Evolutionary conservation across 768 basidiomycete genomes (phyloP), one percentile per base, ranked within the genome.

Genomic region (Lactarius psammicola): DNA sequence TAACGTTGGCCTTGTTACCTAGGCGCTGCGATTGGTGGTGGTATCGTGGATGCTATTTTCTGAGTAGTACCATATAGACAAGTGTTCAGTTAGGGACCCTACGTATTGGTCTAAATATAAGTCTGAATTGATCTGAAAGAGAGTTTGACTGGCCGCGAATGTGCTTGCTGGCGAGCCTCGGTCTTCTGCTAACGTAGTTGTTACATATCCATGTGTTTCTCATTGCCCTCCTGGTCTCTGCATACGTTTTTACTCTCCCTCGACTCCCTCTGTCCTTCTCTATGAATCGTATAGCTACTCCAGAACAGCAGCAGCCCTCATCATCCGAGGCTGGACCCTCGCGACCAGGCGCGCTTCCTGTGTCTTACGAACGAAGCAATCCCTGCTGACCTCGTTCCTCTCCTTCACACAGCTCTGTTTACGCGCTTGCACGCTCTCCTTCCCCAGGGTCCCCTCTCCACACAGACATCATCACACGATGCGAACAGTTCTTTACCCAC

Each of bases 1-100:
- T 65, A 26, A 63, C 36, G 17, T 34, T 57, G 40, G 8, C 18
- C 55, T 51, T 59, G 11, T 30, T 40, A 8, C 38, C 4, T 56
- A 80, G 84, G 81, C 72, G 77, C 83, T 72, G 84, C 83, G 30
- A 79, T 85, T 62, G 84, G 83, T 8, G 74, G 81, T 56, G 84
- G 81, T 1, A 66, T 85, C 57, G 77, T 85, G 63, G 72, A 77
- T 26, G 78, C 84, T 0, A 81, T 85, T 40, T 84, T 83, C 71
- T 83, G 68, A 76, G 38, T 33, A 38, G 30, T 15, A 0, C 1
- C 18, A 2, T 33, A 8, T 56, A n/a, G 30, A 31, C 30, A 6
- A 30, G 31, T n/a, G 54, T n/a, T n/a, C n/a, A n/a, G n/a, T 18
- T 30, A 33, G 30, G 54, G 28, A 33, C 54, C 2, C 30, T 30